Conservation (phyloP, 768 basidiomycete species). For the Pleurotus djamor region DNA sequence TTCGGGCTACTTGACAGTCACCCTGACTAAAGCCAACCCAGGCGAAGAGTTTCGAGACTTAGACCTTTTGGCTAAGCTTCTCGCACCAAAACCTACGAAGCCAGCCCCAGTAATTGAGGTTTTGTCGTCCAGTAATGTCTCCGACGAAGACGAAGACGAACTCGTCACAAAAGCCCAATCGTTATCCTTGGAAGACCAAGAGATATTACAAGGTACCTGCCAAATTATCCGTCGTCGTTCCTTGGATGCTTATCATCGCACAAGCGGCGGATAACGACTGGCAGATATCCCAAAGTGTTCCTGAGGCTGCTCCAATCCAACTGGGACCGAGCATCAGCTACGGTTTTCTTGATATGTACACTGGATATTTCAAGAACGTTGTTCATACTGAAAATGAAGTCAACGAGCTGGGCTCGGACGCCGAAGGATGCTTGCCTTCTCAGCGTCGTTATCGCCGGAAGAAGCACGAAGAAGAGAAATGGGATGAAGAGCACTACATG, state of each 20-base stretch:
- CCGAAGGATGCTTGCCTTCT: conserved; percentile 48
- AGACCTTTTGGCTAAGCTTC: conserved; percentile 73
- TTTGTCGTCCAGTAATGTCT: conserved; percentile 27
- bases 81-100: conserved; percentile 59
- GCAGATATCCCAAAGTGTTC: conserved; percentile 67
- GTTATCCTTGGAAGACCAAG: conserved; percentile 44
- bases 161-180: not conserved
- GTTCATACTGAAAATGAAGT: conserved; percentile 78
- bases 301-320: conserved; percentile 37
- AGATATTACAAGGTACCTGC: conserved; percentile 54
- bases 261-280: conserved; percentile 78
- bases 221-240: not conserved
- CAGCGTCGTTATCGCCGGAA: conserved; percentile 56
- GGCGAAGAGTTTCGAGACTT: conserved; percentile 75
- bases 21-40: conserved; percentile 62
- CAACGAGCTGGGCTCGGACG: conserved; percentile 71
- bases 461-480: conserved; percentile 71
- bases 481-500: conserved; percentile 86
- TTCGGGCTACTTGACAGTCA: conserved; percentile 75
- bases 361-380: conserved; percentile 74
- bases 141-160: conserved; percentile 8
- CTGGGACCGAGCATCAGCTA: conserved; percentile 51
- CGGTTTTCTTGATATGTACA: conserved; percentile 75
- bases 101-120: conserved; percentile 56
- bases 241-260: conserved; percentile 4